phyloP scores from a whole-genome alignment of 2,329 filamentous ascomycete species.

The Beauveria pseudobassiana region DNA sequence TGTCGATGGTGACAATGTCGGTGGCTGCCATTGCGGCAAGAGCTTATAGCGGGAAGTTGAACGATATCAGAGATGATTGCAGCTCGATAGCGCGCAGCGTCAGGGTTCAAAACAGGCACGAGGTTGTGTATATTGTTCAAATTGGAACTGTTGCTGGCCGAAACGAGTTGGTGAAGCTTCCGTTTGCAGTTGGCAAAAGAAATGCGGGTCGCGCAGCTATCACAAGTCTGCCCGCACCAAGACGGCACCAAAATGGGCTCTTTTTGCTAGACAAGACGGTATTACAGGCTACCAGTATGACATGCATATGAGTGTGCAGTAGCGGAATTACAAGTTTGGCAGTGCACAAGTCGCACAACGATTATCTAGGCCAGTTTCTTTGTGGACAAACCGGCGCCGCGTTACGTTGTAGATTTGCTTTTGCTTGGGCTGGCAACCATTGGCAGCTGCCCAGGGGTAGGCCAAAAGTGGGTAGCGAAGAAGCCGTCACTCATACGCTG shows the following conservation, averaged over 20 bases:
- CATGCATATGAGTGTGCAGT: too few relatives aligned
- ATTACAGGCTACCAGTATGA: too few relatives aligned
- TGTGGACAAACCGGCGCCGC: too few relatives aligned
- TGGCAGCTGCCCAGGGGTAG: too few relatives aligned
- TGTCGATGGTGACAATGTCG: constrained; percentile 44
- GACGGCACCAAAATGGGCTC: neutral
- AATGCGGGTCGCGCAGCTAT: neutral
- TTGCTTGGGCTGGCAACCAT: too few relatives aligned
- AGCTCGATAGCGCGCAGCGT: neutral
- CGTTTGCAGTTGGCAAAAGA: neutral
- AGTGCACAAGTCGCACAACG: too few relatives aligned
- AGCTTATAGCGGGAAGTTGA: neutral
- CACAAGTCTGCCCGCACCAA: neutral
- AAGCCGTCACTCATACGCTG: too few relatives aligned
- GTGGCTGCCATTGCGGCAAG: constrained; percentile 23
- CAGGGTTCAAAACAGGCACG: neutral
- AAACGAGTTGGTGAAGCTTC: neutral
- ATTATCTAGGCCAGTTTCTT: too few relatives aligned
- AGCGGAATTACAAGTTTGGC: too few relatives aligned
- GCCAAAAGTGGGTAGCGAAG: too few relatives aligned
- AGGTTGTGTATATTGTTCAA: neutral
- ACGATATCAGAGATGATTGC: neutral
- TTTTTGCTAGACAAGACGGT: neutral
- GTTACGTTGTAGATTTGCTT: too few relatives aligned
- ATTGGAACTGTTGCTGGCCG: neutral